A percentile compares a stretch with the other conserved stretches of the same genome.
Conservation (phyloP, 345 rosid species). For the Odontarrhena argentea region DNA sequence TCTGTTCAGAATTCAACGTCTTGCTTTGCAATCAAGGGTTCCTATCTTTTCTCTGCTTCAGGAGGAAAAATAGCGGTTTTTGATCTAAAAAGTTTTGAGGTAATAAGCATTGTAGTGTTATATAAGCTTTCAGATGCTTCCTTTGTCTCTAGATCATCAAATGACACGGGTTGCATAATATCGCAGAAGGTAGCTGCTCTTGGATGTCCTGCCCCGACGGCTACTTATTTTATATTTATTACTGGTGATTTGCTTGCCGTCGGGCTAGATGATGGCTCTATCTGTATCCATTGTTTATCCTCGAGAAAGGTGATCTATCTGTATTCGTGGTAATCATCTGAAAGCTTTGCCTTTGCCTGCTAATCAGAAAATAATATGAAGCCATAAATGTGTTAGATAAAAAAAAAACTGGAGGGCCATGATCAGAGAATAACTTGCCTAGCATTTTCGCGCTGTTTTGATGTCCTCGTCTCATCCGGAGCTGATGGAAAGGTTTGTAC, state of each 20-base stretch:
- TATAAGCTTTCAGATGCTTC: conserved; percentile 11
- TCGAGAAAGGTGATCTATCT: conserved; percentile 41
- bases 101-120: conserved; percentile 19
- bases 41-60: conserved; percentile 45
- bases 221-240: conserved; percentile 44
- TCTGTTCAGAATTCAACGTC: conserved; percentile 22
- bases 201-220: conserved; percentile 41
- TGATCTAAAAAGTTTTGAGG: conserved; percentile 44
- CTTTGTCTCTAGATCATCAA: conserved; percentile 7
- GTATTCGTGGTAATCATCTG: not conserved
- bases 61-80: conserved; percentile 47
- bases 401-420: conserved; percentile 38
- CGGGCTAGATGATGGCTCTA: conserved; percentile 45
- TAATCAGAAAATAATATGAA: not conserved
- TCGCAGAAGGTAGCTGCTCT: conserved; percentile 41
- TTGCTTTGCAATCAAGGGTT: conserved; percentile 44
- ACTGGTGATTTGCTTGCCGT: conserved; percentile 41
- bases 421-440: conserved; percentile 38
- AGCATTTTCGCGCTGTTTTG: conserved; percentile 36
- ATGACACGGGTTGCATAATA: conserved; percentile 27
- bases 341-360: conserved; percentile 7
- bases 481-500: conserved; percentile 40
- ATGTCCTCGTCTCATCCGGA: conserved; percentile 37
- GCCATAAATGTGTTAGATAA: conserved; percentile 28
- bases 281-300: conserved; percentile 41